Percentiles rank a stretch among this genome's conserved stretches.
Conservation (phyloP, 2,329 filamentous ascomycete genomes). For the Fusarium chlamydosporum region DNA sequence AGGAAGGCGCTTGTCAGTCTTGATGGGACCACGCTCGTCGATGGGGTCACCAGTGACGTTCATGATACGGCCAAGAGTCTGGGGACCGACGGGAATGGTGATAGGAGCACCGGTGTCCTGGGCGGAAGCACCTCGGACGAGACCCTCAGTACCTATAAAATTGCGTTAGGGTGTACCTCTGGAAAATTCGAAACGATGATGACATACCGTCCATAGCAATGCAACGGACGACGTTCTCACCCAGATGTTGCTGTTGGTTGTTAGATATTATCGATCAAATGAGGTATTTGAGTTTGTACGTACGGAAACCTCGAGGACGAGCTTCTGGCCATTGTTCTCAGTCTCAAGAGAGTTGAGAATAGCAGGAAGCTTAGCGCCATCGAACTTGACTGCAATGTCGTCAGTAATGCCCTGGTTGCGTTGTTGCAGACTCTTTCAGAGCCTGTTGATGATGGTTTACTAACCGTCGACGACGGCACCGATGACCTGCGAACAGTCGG, state of each 20-base stretch:
- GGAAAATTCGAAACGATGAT: slow-evolving; percentile 41
- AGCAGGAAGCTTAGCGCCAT: slow-evolving; percentile 89
- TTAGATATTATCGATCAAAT: slow-evolving; percentile 54
- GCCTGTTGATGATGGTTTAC: slow-evolving; percentile 57
- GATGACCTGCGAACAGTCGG: slow-evolving; percentile 79
- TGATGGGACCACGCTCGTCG: slow-evolving; percentile 98
- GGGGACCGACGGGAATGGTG: slow-evolving; percentile 93
- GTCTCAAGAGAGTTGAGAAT: slow-evolving; percentile 98
- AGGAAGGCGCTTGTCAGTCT: slow-evolving; percentile 86
- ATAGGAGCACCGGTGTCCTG: slow-evolving; percentile 94
- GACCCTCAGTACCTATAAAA: slow-evolving; percentile 92
- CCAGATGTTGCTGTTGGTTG: slow-evolving; percentile 89
- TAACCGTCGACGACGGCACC: slow-evolving; percentile 99
- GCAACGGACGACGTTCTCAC: slow-evolving; percentile 98
- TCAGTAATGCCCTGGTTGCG: slow-evolving; percentile 44
- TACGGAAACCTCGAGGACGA: slow-evolving; percentile 97
- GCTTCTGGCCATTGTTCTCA: slow-evolving; percentile 91
- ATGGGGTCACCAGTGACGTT: slow-evolving; percentile 99
- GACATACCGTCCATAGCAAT: slow-evolving; percentile 99
- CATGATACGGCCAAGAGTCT: slow-evolving; percentile 98
- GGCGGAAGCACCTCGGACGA: slow-evolving; percentile 89
- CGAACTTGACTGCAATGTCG: slow-evolving; percentile 87
- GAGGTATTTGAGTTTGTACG: slow-evolving; percentile 50
- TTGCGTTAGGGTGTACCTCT: slow-evolving; percentile 30
- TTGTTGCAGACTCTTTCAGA: slow-evolving; percentile 22